Conservation (phyloP, 352 stramenopile species). For the Aphanomyces invadans region DNA sequence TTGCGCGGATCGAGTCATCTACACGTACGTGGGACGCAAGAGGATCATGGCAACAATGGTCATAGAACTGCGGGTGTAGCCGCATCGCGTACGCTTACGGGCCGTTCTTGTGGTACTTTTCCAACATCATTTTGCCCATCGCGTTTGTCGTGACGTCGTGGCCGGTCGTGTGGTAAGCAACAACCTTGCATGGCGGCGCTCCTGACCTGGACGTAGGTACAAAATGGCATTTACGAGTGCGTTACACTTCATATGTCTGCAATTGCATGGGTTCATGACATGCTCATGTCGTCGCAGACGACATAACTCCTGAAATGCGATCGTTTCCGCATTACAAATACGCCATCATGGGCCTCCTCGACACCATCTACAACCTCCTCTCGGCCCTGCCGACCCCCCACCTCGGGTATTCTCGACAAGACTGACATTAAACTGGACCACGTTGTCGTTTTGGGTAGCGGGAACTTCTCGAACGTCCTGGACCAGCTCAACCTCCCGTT, state of each 20-base stretch:
- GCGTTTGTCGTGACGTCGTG: constrained; percentile 27
- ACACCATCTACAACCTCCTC: constrained; percentile 29
- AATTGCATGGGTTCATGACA: background rate
- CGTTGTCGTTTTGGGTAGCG: constrained; percentile 26
- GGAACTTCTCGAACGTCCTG: constrained; percentile 27
- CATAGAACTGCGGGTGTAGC: background rate
- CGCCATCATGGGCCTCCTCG: constrained; percentile 26
- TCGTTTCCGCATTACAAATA: constrained; percentile 26
- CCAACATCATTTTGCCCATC: constrained; percentile 28
- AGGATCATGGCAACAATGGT: background rate
- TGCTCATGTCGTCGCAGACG: constrained; percentile 3
- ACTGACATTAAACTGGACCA: background rate
- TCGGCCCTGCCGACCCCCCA: constrained; percentile 24
- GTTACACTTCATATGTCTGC: constrained; percentile 16
- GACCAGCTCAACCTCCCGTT: constrained; percentile 27
- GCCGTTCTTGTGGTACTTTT: constrained; percentile 28
- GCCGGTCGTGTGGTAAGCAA: constrained; percentile 25
- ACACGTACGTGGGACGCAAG: constrained; percentile 49
- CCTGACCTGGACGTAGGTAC: constrained; percentile 32
- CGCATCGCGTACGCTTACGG: constrained; percentile 24
- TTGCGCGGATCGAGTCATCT: constrained; percentile 76
- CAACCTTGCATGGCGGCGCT: background rate
- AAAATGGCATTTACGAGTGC: constrained; percentile 72
- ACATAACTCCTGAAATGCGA: constrained; percentile 28
- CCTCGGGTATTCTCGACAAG: constrained; percentile 24